Base-by-base conservation (phyloP, 371 early-diverging fungal species). In the Capillidium rhysosporum region DNA sequence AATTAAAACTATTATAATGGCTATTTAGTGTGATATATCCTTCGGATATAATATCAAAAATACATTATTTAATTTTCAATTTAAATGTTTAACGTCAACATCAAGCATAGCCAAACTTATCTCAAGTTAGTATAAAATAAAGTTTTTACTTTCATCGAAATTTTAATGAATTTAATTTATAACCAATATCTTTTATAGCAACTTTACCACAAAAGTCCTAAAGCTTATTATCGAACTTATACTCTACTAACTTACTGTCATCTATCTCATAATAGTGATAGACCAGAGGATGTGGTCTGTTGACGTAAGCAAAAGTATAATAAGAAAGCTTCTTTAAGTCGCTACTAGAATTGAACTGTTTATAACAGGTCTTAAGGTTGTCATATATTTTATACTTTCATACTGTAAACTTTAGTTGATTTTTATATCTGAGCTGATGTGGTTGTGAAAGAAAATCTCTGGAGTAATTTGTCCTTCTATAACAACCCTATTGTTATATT, bases 181-280 rank as follows among this genome's bases (percentile, higher is more conserved):
- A 47, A 20, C 48, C 48, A 24, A 16, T 7, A 47, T 20, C 48
- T 24, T 29, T 5, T 29, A 8, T n/a, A 28, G 23, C 28, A 26
- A 40, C 41, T 28, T 28, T 24, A 24, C 54, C 54, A 53, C 54
- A 53, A 21, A 41, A 53, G 30, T 53, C 54, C 54, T 44, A 53
- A 40, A 43, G 43, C 18, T 53, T 40, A 10, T 16, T 18, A 9
- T 40, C 24, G 40, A 39, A 53, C 12, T 40, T 43, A 9, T 40
- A 18, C 1, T 53, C 44, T 7, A 2, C 40, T 14, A 53, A 25
- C 29, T 29, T 10, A 18, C 20, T 25, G 31, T 53, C 54, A 44
- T 53, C 30, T 44, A 53, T 25, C 18, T 53, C 54, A 30, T 26
- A 53, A 8, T 21, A 39, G 28, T 53, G 43, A 26, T 53, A 44